Percentiles rank a stretch among this genome's conserved stretches.
Evolutionary conservation across 2,329 filamentous ascomycete genomes (phyloP).

Genomic region (Elsinoe fawcettii): DNA sequence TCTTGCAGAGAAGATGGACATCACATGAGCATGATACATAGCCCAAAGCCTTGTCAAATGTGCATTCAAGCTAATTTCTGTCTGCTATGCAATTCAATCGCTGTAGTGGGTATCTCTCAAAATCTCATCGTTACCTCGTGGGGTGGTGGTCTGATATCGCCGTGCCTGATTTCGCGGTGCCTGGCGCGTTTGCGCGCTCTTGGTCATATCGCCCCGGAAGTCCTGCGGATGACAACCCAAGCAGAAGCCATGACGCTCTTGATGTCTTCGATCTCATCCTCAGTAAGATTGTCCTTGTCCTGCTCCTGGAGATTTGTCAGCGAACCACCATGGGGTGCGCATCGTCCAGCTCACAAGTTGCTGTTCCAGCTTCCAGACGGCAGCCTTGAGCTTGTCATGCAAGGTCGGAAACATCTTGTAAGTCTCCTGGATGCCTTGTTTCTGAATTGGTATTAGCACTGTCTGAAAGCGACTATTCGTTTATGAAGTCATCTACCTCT

Average conservation of each 20-base stretch:
- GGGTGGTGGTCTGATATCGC: not conserved
- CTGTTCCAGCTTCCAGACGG: slow-evolving; percentile 65
- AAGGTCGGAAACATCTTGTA: slow-evolving; percentile 71
- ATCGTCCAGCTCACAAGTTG: slow-evolving; percentile 50
- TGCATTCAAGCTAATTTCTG: not conserved
- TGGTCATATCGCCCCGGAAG: slow-evolving; percentile 19
- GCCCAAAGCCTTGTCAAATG: not conserved
- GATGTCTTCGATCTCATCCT: slow-evolving; percentile 41
- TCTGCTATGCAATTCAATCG: not conserved
- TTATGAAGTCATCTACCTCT: slow-evolving; percentile 53
- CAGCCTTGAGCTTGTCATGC: slow-evolving; percentile 60
- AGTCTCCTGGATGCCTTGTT: slow-evolving; percentile 77
- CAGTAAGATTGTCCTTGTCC: slow-evolving; percentile 32
- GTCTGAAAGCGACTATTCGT: not conserved
- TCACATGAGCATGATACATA: slow-evolving; percentile 13
- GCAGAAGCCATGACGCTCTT: slow-evolving; percentile 36
- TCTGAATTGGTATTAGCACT: slow-evolving; percentile 42
- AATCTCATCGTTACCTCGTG: not conserved
- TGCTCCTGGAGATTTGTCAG: slow-evolving; percentile 27
- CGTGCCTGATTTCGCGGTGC: not conserved
- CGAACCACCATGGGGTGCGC: not conserved
- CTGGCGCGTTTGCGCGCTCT: not conserved
- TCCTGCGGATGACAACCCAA: slow-evolving; percentile 34
- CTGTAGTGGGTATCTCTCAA: not conserved
- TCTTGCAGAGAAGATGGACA: slow-evolving; percentile 17